phyloP scores from a whole-genome alignment of 75 land plant species.

The Cunninghamia lanceolata region DNA sequence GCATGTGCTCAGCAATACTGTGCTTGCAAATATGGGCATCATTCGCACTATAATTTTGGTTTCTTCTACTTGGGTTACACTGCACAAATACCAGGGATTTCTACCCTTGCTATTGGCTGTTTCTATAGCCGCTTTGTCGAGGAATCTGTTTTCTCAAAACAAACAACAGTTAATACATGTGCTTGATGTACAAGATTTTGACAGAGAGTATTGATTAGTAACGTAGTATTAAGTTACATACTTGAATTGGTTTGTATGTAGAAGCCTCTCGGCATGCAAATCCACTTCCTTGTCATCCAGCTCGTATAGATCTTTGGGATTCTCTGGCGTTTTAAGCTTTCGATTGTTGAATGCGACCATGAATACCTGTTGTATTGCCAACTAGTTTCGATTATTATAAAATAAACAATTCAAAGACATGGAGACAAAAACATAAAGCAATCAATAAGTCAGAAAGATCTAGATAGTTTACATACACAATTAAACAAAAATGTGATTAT shows the following conservation, averaged over 20 bases:
- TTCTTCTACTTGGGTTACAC: conserved; percentile 39
- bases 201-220: too few relatives aligned
- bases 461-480: too few relatives aligned
- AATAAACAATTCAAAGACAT: too few relatives aligned
- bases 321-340: background rate
- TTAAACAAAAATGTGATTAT: too few relatives aligned
- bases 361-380: background rate
- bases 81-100: conserved; percentile 31
- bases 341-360: background rate
- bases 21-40: conserved; percentile 36
- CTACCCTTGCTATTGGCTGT: background rate
- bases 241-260: background rate
- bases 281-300: background rate
- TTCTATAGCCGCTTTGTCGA: conserved; percentile 28
- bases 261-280: background rate
- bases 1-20: conserved; percentile 14
- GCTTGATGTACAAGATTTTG: too few relatives aligned
- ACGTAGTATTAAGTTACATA: background rate
- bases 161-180: background rate
- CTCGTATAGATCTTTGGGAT: background rate
- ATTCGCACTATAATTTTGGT: conserved; percentile 27
- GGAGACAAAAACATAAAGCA: too few relatives aligned
- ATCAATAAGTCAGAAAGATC: too few relatives aligned
- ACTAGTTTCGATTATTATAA: background rate
- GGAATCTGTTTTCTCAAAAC: conserved; percentile 13